phyloP scores from a whole-genome alignment of 768 basidiomycete species.

The Pisolithus orientalis region DNA sequence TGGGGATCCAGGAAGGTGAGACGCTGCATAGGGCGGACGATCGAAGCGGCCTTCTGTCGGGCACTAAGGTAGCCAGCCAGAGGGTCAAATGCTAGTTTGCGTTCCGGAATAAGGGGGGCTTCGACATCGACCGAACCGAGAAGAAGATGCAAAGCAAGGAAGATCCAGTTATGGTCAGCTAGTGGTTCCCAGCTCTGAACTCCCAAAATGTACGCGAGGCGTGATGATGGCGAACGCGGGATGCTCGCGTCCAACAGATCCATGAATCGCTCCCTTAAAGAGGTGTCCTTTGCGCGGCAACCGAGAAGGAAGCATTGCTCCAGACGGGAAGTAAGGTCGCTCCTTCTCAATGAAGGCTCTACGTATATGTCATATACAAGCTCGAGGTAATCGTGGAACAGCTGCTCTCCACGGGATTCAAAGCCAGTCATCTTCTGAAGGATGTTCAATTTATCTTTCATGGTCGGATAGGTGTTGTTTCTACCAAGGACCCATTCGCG shows the following conservation, averaged over 20 bases:
- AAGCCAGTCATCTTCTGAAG: constrained; percentile 84
- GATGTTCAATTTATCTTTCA: constrained; percentile 92
- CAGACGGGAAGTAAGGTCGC: constrained; percentile 87
- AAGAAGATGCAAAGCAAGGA: constrained; percentile 82
- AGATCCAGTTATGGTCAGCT: constrained; percentile 91
- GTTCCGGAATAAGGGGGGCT: constrained; percentile 33
- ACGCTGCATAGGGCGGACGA: constrained; percentile 76
- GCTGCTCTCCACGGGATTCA: constrained; percentile 69
- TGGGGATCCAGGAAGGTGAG: constrained; percentile 76
- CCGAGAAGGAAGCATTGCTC: constrained; percentile 93
- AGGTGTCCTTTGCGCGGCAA: constrained; percentile 75
- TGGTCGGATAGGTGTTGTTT: constrained; percentile 81
- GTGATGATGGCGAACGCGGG: constrained; percentile 72
- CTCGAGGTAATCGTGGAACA: constrained; percentile 81
- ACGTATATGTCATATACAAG: constrained; percentile 94
- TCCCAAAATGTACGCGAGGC: constrained; percentile 84
- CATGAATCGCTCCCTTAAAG: constrained; percentile 77
- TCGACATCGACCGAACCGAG: constrained; percentile 64
- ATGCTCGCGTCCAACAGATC: constrained; percentile 87
- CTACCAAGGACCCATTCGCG: constrained; percentile 86
- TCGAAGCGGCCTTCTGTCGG: constrained; percentile 40
- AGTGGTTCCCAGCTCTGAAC: constrained; percentile 95
- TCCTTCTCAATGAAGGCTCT: constrained; percentile 76
- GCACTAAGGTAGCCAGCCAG: constrained; percentile 31
- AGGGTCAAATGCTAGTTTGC: constrained; percentile 32